Conservation (phyloP, 768 basidiomycete genomes). For the Lactarius hatsudake region DNA sequence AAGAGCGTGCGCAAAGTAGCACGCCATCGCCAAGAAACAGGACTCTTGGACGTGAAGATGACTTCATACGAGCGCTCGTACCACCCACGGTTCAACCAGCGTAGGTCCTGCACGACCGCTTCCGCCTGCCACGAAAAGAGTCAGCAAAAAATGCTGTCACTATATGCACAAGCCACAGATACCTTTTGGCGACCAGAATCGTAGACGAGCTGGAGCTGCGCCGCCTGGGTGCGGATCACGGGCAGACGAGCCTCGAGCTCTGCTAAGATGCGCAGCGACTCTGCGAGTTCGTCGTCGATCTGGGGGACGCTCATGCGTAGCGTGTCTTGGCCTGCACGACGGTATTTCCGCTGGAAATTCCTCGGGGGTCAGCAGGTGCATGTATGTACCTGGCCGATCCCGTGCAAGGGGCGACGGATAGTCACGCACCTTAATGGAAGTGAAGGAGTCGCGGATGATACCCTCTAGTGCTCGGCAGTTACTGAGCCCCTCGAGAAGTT, state of each 20-base stretch:
- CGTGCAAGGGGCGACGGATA: neutral
- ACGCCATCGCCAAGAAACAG: slow-evolving; percentile 73
- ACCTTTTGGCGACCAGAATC: slow-evolving; percentile 71
- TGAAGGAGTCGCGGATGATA: slow-evolving; percentile 61
- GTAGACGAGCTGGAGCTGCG: slow-evolving; percentile 62
- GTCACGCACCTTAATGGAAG: slow-evolving; percentile 53
- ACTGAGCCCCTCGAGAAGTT: slow-evolving; percentile 65
- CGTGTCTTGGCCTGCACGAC: slow-evolving; percentile 54
- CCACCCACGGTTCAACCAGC: slow-evolving; percentile 77
- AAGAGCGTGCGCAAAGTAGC: slow-evolving; percentile 47
- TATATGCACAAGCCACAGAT: slow-evolving; percentile 18
- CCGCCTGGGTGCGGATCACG: slow-evolving; percentile 56
- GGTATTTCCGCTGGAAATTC: slow-evolving; percentile 48
- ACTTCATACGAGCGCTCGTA: slow-evolving; percentile 71
- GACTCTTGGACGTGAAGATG: slow-evolving; percentile 69
- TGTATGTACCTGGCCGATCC: neutral
- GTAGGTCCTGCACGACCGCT: slow-evolving; percentile 58
- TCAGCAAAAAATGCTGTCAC: neutral
- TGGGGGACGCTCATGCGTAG: slow-evolving; percentile 58
- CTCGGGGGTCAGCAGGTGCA: neutral
- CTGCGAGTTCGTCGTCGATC: slow-evolving; percentile 57
- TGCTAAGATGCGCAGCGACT: slow-evolving; percentile 54
- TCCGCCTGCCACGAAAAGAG: slow-evolving; percentile 47
- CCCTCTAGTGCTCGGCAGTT: slow-evolving; percentile 75
- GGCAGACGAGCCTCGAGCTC: slow-evolving; percentile 61